A percentile compares a stretch with the other conserved stretches of the same genome.
These are phyloP conservation scores for Chaetomium sp. DNA, from an alignment of 2,329 filamentous ascomycete genomes.

Conservation along the genomic window DNA sequence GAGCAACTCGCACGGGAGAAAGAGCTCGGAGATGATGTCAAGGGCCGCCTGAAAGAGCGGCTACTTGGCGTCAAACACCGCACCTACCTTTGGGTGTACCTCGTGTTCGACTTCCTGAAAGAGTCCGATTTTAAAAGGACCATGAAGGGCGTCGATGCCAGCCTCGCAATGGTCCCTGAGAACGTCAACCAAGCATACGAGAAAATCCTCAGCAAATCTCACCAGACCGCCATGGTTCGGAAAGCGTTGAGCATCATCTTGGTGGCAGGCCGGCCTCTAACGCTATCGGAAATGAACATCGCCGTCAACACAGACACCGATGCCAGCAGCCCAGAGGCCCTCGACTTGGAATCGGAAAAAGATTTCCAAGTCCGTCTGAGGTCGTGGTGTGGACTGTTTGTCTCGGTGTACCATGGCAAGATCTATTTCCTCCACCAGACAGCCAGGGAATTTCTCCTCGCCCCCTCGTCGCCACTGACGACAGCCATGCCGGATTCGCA, in stretches of 20 bases:
- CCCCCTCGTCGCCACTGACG: background rate
- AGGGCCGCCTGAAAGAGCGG: constrained; percentile 12
- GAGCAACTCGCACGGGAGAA: constrained; percentile 14
- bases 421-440: constrained; percentile 28
- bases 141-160: background rate
- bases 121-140: background rate
- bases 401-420: constrained; percentile 22
- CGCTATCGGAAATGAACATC: constrained; percentile 17
- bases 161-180: constrained; percentile 20
- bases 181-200: constrained; percentile 29
- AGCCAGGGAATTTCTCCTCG: constrained; percentile 28
- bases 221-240: background rate
- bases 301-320: constrained; percentile 5
- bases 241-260: constrained; percentile 15
- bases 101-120: constrained; percentile 31
- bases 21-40: background rate
- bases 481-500: background rate
- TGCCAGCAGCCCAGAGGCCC: background rate
- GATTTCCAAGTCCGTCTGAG: constrained; percentile 21
- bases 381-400: constrained; percentile 26
- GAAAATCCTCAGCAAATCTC: constrained; percentile 23
- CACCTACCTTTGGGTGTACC: constrained; percentile 34
- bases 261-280: constrained; percentile 13
- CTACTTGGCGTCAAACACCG: constrained; percentile 24
- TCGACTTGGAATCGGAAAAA: constrained; percentile 12